Percentiles rank a stretch among this genome's conserved stretches.
phyloP scores from a whole-genome alignment of 495 filamentous ascomycete genomes.

The Umbilicaria muhlenbergii region DNA sequence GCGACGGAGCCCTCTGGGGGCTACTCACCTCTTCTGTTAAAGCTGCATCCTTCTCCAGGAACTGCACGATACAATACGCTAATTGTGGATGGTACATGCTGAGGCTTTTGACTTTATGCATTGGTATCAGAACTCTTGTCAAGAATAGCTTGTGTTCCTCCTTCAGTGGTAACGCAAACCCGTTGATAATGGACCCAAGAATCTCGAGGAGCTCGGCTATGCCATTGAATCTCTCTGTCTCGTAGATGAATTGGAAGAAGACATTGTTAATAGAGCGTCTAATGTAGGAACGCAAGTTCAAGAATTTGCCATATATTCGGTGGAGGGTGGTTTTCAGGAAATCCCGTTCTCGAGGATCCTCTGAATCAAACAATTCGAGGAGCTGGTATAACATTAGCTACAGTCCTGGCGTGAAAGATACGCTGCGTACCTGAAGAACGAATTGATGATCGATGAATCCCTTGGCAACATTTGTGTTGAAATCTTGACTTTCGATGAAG shows the following conservation, averaged over 20 bases:
- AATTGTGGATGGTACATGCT: constrained; percentile 99
- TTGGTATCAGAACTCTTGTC: constrained; percentile 76
- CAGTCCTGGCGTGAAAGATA: background rate
- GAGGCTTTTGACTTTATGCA: constrained; percentile 96
- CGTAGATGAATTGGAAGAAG: constrained; percentile 99
- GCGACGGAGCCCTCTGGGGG: background rate
- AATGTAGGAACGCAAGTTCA: constrained; percentile 95
- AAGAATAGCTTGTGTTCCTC: constrained; percentile 98
- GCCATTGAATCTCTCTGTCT: constrained; percentile 96
- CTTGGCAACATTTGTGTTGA: constrained; percentile 99
- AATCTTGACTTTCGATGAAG: constrained; percentile 99
- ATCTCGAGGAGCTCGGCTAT: constrained; percentile 96
- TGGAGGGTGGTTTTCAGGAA: constrained; percentile 97
- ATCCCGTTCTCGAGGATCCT: constrained; percentile 92
- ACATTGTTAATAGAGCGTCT: constrained; percentile 98
- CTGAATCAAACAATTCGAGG: constrained; percentile 96
- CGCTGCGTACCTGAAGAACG: constrained; percentile 58
- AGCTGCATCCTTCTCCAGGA: constrained; percentile 93
- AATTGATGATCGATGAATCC: constrained; percentile 97
- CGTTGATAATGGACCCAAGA: constrained; percentile 97
- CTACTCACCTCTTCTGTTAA: constrained; percentile 79
- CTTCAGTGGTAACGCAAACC: constrained; percentile 92
- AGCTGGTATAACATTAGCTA: constrained; percentile 31
- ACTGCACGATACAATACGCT: constrained; percentile 98
- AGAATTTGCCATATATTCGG: constrained; percentile 97